Evolutionary conservation across 1,139 yeast genomes (phyloP).

Genomic region (Saccharomycopsis phalli): DNA sequence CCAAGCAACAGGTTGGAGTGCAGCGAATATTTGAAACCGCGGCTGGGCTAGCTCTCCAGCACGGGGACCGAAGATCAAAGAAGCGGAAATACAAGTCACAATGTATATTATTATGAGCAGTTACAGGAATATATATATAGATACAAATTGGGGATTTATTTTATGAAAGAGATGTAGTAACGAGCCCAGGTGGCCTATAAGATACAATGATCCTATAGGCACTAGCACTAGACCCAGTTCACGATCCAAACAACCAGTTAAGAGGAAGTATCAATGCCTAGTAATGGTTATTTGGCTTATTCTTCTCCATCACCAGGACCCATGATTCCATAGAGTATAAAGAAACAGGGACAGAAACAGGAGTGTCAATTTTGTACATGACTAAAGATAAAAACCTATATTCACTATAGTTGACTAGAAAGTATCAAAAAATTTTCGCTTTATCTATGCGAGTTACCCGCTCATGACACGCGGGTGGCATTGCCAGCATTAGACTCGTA

Average conservation of each 20-base stretch:
- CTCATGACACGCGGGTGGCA: too few relatives aligned
- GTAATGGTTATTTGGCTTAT: constrained; percentile 34
- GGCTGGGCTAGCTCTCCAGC: constrained; percentile 39
- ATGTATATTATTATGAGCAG: too few relatives aligned
- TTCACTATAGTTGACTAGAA: too few relatives aligned
- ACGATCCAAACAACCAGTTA: constrained; percentile 14
- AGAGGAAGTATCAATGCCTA: constrained; percentile 17
- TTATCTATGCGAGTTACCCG: too few relatives aligned
- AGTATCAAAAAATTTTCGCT: too few relatives aligned
- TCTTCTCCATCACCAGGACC: constrained; percentile 69
- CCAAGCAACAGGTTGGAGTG: constrained; percentile 84
- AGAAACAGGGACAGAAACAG: constrained; percentile 69
- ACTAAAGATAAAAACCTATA: too few relatives aligned
- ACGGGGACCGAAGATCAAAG: background rate
- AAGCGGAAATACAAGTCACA: background rate
- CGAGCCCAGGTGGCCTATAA: constrained; percentile 2
- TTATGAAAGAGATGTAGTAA: constrained; percentile 3
- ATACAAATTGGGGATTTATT: too few relatives aligned
- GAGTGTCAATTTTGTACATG: too few relatives aligned
- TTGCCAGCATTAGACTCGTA: too few relatives aligned
- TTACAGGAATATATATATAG: too few relatives aligned
- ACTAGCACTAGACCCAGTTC: constrained; percentile 6
- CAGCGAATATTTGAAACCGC: constrained; percentile 90
- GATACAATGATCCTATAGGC: background rate
- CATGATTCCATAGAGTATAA: constrained; percentile 39